Conservation (phyloP, 1,284 basidiomycete species). For the Melampsora americana region DNA sequence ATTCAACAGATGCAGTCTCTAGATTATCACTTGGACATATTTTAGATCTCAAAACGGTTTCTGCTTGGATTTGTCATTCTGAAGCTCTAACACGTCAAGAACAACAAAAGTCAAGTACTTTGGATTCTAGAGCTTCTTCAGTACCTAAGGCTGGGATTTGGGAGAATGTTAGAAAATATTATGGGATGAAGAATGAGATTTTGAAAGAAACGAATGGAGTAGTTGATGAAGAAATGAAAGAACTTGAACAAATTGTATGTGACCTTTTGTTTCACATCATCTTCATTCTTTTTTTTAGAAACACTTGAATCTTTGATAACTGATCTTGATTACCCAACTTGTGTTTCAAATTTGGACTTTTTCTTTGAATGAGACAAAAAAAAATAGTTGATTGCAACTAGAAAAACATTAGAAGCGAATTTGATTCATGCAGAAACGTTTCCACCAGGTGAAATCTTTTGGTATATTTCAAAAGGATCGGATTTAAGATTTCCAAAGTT, state of each 20-base stretch:
- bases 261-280: background rate
- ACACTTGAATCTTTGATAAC: background rate
- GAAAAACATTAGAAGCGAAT: background rate
- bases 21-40: constrained; percentile 73
- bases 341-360: background rate
- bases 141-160: background rate
- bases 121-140: background rate
- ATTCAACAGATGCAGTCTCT: constrained; percentile 75
- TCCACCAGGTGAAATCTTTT: background rate
- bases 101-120: background rate
- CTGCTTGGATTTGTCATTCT: constrained; percentile 19
- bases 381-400: background rate
- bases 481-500: background rate
- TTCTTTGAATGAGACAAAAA: too few relatives aligned
- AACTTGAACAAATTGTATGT: background rate
- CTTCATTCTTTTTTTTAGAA: background rate
- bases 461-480: background rate
- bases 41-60: constrained; percentile 51
- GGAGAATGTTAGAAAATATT: background rate
- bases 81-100: constrained; percentile 3
- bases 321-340: background rate
- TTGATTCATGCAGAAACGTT: background rate
- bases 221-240: background rate
- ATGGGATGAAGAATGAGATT: background rate
- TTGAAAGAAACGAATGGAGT: background rate